A percentile compares a stretch with the other conserved stretches of the same genome.
Evolutionary conservation across 345 rosid species (phyloP).

Genomic region (Salix purpurea): DNA sequence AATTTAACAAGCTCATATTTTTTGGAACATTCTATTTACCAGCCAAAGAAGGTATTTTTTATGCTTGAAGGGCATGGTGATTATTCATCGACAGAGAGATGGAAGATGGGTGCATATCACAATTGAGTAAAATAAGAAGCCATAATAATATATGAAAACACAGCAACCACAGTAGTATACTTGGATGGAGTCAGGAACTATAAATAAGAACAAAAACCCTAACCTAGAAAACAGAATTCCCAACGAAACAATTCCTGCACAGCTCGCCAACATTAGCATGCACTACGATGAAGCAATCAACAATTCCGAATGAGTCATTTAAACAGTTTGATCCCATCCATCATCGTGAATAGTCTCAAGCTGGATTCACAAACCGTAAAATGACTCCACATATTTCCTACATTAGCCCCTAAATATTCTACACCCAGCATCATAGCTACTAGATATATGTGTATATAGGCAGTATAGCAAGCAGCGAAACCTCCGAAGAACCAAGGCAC

Average conservation of each 20-base stretch:
- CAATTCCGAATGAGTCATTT: constrained; percentile 32
- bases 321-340: constrained; percentile 31
- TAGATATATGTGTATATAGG: constrained; percentile 1
- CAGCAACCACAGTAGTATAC: constrained; percentile 13
- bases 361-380: constrained; percentile 26
- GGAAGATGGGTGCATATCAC: neutral
- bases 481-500: constrained; percentile 10
- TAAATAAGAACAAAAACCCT: neutral
- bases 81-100: no score
- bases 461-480: constrained; percentile 19
- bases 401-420: constrained; percentile 49
- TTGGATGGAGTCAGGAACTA: neutral
- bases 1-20: no score
- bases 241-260: constrained; percentile 29
- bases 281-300: constrained; percentile 25
- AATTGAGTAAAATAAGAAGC: neutral
- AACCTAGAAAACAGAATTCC: constrained; percentile 7
- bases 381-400: constrained; percentile 35
- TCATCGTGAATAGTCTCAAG: constrained; percentile 25
- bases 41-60: no score
- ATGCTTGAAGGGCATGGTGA: no score
- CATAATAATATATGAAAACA: constrained; percentile 6
- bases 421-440: constrained; percentile 39
- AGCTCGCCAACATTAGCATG: constrained; percentile 22
- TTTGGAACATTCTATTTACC: no score